Evolutionary conservation across 495 filamentous ascomycete genomes (phyloP), one percentile per base, ranked within the genome.

Genomic region (Alectoria sarmentosa): DNA sequence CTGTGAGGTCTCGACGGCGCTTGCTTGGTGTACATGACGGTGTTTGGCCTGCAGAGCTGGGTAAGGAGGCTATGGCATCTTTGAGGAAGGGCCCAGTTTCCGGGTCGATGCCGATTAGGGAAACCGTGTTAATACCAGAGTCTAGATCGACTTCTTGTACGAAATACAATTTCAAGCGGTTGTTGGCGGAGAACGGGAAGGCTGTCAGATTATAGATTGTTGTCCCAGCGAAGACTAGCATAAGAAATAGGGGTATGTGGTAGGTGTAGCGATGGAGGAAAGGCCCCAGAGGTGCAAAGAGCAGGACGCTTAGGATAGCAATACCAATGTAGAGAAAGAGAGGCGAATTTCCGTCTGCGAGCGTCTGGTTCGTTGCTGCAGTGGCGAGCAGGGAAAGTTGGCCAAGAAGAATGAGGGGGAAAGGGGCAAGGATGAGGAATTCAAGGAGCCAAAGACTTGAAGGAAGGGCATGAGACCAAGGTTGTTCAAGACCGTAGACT

Each of bases 201-300:
- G 90, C 92, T 30, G 80, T 75, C 15, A 96, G 83, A 72, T 94
- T 96, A 79, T 95, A 98, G 69, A 93, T 84, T 38, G 92, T 73
- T 17, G 92, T 96, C 36, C 82, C 89, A 48, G 84, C 66, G 65
- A 91, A 89, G 37, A 97, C 77, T 13, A 87, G 73, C 56, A 96
- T 79, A 28, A 96, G 71, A 67, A 93, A 85, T 1, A 86, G 73
- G 6, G 94, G 92, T 41, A 98, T 77, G 65, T 95, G 90, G 69
- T 88, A 88, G 15, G 86, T 90, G 68, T 90, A 85, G 38, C 93
- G 88, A 73, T 98, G 93, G 28, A 96, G 82, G 69, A 92, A 96
- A 0, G 94, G 94, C 0, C 85, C 80, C 19, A 90, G 76, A 0
- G 94, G 94, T 5, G 89, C 76, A n/a, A 98, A 72, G 1, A 96